Evolutionary conservation across 2,329 filamentous ascomycete genomes (phyloP).

Genomic region (Stachybotrys chlorohalonatus): DNA sequence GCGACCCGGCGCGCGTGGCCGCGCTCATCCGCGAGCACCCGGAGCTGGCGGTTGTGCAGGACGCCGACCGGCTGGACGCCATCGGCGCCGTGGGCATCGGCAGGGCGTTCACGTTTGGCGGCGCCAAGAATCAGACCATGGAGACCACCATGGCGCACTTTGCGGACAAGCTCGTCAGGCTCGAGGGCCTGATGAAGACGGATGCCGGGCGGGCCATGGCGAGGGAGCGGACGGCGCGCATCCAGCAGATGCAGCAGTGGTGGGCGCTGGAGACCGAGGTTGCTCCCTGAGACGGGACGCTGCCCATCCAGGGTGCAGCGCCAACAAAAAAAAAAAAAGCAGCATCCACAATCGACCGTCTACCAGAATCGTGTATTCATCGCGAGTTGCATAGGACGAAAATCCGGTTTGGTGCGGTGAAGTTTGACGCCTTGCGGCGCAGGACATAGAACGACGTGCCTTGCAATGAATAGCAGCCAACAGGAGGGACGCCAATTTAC

Average conservation of each 20-base stretch:
- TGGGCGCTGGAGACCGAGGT: slow-evolving; percentile 42
- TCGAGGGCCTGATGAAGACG: slow-evolving; percentile 60
- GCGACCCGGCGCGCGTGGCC: slow-evolving; percentile 51
- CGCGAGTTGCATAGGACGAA: no score
- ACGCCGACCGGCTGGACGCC: slow-evolving; percentile 87
- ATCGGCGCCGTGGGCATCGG: slow-evolving; percentile 81
- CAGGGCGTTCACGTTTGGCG: slow-evolving; percentile 56
- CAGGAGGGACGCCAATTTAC: no score
- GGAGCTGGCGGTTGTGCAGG: slow-evolving; percentile 67
- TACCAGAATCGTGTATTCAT: no score
- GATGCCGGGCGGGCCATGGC: slow-evolving; percentile 44
- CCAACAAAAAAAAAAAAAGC: no score
- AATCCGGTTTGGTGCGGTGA: no score
- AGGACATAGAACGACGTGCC: no score
- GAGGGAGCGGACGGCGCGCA: slow-evolving; percentile 40
- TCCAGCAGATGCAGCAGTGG: slow-evolving; percentile 47
- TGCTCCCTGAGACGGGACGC: slow-evolving; percentile 2
- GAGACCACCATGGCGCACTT: slow-evolving; percentile 65
- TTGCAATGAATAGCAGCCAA: no score
- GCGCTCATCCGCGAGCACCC: slow-evolving; percentile 56
- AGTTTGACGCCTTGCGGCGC: no score
- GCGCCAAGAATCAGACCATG: slow-evolving; percentile 51
- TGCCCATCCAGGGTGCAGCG: no score
- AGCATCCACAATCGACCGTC: no score
- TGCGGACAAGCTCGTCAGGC: slow-evolving; percentile 60